A percentile compares a stretch with the other conserved stretches of the same genome.
These are phyloP conservation scores for Ustilago xerochloae DNA, from an alignment of 1,284 basidiomycete genomes.

Conservation along the genomic window DNA sequence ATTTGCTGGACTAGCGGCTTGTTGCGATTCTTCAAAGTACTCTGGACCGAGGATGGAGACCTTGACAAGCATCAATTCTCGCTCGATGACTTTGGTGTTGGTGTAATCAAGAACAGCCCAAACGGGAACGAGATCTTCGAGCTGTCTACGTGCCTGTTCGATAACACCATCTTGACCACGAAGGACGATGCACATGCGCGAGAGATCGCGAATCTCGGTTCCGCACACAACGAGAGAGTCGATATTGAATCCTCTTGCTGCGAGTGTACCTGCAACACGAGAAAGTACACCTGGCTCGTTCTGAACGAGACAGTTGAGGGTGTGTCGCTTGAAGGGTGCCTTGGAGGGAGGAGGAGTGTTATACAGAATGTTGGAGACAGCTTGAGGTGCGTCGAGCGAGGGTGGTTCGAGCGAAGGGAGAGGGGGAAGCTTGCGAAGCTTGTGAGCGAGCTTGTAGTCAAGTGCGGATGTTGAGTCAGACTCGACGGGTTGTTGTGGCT, in stretches of 20 bases:
- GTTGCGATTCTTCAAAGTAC: conserved; percentile 77
- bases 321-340: conserved; percentile 96
- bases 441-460: conserved; percentile 86
- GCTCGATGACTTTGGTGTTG: conserved; percentile 76
- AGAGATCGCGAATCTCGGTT: conserved; percentile 95
- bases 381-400: conserved; percentile 64
- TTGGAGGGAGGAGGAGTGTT: conserved; percentile 92
- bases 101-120: conserved; percentile 68
- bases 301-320: conserved; percentile 97
- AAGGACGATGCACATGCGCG: conserved; percentile 97
- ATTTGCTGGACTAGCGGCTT: conserved; percentile 21
- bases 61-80: conserved; percentile 88
- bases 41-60: conserved; percentile 97
- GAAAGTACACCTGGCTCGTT: conserved; percentile 99
- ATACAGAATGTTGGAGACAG: conserved; percentile 69
- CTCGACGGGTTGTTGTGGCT: conserved; percentile 28
- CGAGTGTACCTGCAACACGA: conserved; percentile 95
- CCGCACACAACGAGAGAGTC: conserved; percentile 98
- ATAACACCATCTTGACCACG: conserved; percentile 97
- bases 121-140: conserved; percentile 67
- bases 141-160: conserved; percentile 77
- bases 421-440: conserved; percentile 65
- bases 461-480: conserved; percentile 79
- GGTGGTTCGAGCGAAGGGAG: conserved; percentile 65
- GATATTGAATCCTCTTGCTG: conserved; percentile 96